These are phyloP conservation scores for Metschnikowia bowlesiae DNA, from an alignment of 805 yeast genomes.

Conservation along the genomic window DNA sequence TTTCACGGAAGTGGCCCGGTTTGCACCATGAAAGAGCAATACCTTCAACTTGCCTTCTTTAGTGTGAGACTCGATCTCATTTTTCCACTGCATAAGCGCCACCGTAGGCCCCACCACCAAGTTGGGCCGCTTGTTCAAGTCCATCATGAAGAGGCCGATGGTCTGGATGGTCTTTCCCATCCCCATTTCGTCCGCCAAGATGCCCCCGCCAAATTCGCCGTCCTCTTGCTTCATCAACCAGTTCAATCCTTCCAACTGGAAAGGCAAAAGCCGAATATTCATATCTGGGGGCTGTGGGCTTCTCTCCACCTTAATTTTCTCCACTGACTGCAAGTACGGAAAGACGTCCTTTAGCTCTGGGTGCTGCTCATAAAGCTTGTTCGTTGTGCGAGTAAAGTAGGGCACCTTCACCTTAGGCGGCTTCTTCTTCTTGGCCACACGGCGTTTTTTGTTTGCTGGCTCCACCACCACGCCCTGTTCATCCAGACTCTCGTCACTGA, in stretches of 20 bases:
- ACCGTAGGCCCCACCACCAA: constrained; percentile 97
- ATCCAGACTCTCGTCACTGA: constrained; percentile 25
- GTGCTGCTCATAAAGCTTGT: constrained; percentile 65
- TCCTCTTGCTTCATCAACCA: constrained; percentile 87
- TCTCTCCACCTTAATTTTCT: constrained; percentile 45
- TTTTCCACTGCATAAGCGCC: constrained; percentile 97
- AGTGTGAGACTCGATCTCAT: constrained; percentile 85
- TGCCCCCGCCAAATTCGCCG: constrained; percentile 78
- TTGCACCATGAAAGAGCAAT: constrained; percentile 81
- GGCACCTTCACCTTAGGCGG: constrained; percentile 56
- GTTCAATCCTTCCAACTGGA: constrained; percentile 87
- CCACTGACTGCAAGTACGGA: constrained; percentile 50
- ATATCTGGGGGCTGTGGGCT: constrained; percentile 78
- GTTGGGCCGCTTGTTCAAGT: constrained; percentile 63
- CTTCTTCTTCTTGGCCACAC: constrained; percentile 26
- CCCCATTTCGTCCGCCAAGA: constrained; percentile 98
- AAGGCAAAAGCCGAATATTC: constrained; percentile 72
- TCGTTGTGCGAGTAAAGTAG: constrained; percentile 65
- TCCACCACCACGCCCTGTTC: constrained; percentile 7
- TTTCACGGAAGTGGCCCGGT: constrained; percentile 53
- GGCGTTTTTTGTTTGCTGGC: constrained; percentile 20
- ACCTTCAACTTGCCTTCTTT: constrained; percentile 58
- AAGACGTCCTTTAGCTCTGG: constrained; percentile 76
- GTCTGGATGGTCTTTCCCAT: constrained; percentile 99
- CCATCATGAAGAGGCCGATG: constrained; percentile 77